Evolutionary conservation across 164 flowering plant species (phyloP).

Genomic region (Paratinospora sagittata): DNA sequence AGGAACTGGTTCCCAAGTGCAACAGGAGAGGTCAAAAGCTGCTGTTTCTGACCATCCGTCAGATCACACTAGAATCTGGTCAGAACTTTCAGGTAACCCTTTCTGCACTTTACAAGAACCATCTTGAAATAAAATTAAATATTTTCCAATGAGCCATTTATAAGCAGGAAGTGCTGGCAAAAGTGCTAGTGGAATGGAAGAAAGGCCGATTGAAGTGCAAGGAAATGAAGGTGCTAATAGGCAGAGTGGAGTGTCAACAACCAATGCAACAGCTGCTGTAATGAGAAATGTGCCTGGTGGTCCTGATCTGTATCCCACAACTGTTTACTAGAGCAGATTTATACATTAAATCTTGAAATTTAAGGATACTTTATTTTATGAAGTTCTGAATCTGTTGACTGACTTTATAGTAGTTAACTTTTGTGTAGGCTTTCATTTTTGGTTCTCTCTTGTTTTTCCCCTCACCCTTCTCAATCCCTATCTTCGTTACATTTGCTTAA

Average conservation of each 20-base stretch:
- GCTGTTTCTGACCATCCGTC: constrained; percentile 59
- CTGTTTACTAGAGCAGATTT: constrained; percentile 1
- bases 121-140: background rate
- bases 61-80: constrained; percentile 91
- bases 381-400: background rate
- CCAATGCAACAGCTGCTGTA: constrained; percentile 27
- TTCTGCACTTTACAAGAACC: background rate
- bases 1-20: constrained; percentile 32
- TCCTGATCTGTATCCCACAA: constrained; percentile 44
- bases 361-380: background rate
- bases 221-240: constrained; percentile 29
- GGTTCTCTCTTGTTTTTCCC: too few relatives aligned
- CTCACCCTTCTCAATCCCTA: too few relatives aligned
- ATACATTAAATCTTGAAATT: too few relatives aligned
- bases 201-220: constrained; percentile 36
- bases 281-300: constrained; percentile 27
- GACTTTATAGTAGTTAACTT: too few relatives aligned
- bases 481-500: too few relatives aligned
- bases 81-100: constrained; percentile 82
- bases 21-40: constrained; percentile 31
- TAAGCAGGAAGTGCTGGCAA: constrained; percentile 69
- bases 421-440: too few relatives aligned
- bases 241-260: constrained; percentile 43
- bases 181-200: constrained; percentile 52
- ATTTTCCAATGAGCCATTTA: constrained; percentile 4